Percentiles rank a stretch among this genome's conserved stretches.
phyloP scores from a whole-genome alignment of 805 yeast species.

The Wickerhamiella allomyrinae region DNA sequence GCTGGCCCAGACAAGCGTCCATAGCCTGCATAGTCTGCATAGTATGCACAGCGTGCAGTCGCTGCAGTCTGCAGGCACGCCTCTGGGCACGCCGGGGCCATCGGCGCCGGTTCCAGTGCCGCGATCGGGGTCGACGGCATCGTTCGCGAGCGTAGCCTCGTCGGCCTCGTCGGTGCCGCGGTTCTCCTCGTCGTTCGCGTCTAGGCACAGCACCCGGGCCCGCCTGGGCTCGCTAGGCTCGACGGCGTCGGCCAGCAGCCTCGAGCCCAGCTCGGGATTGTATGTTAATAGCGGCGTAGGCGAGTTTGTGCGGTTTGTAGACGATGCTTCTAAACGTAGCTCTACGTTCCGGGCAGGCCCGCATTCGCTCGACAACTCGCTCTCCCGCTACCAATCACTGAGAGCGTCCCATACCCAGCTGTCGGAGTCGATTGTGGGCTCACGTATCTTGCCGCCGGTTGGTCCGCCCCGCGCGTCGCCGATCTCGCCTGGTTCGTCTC shows the following conservation, averaged over 20 bases:
- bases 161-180: slow-evolving; percentile 11
- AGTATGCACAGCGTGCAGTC: not conserved
- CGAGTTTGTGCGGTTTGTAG: slow-evolving; percentile 59
- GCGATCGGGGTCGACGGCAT: not conserved
- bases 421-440: slow-evolving; percentile 21
- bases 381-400: slow-evolving; percentile 25
- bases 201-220: slow-evolving; percentile 11
- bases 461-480: not conserved
- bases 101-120: slow-evolving; percentile 4
- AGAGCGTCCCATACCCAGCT: slow-evolving; percentile 22
- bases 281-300: slow-evolving; percentile 35
- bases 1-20: not conserved
- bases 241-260: slow-evolving; percentile 14
- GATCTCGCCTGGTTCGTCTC: not conserved
- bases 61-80: not conserved
- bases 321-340: slow-evolving; percentile 22
- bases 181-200: slow-evolving; percentile 27
- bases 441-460: not conserved
- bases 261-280: slow-evolving; percentile 30
- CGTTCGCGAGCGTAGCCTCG: slow-evolving; percentile 1
- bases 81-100: not conserved
- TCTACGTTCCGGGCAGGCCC: slow-evolving; percentile 5
- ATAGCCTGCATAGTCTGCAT: not conserved
- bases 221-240: slow-evolving; percentile 15
- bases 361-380: slow-evolving; percentile 15